phyloP scores from a whole-genome alignment of 2,329 filamentous ascomycete species.

The Amauroascus niger region DNA sequence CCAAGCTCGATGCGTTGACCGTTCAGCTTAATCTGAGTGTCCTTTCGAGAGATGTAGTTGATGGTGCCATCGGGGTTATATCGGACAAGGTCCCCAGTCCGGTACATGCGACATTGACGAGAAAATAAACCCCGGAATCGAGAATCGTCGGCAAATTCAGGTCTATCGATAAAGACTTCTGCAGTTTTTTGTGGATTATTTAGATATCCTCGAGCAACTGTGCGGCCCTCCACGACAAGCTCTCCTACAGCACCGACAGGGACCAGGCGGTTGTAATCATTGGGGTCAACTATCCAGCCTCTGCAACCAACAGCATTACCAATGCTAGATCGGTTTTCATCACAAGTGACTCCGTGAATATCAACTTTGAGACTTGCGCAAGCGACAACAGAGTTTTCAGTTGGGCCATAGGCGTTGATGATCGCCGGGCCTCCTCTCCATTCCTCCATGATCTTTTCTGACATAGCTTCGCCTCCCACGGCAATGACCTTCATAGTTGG shows the following conservation, averaged over 20 bases:
- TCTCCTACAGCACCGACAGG: conserved; percentile 44
- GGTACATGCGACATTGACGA: conserved; percentile 20
- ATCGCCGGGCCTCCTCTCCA: conserved; percentile 37
- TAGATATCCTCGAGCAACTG: conserved; percentile 50
- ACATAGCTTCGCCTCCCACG: conserved; percentile 39
- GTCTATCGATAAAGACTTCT: conserved; percentile 46
- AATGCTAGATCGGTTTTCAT: conserved; percentile 25
- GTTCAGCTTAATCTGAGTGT: conserved; percentile 56
- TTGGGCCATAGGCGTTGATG: conserved; percentile 38
- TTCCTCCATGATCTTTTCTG: conserved; percentile 34
- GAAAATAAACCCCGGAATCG: conserved; percentile 13
- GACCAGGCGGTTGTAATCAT: conserved; percentile 30
- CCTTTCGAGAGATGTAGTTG: conserved; percentile 23
- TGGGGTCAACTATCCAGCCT: conserved; percentile 34
- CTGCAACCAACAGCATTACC: conserved; percentile 29
- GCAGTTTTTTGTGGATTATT: conserved; percentile 47
- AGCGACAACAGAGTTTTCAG: conserved; percentile 33
- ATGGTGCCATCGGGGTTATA: conserved; percentile 20
- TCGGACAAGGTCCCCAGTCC: conserved; percentile 22
- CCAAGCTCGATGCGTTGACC: conserved; percentile 27
- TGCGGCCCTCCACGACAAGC: conserved; percentile 29
- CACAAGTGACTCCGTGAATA: conserved; percentile 21
- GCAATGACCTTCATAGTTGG: conserved; percentile 38
- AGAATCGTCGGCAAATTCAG: conserved; percentile 21
- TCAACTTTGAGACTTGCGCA: conserved; percentile 23